Evolutionary conservation across 1,284 basidiomycete genomes (phyloP).

Genomic region (Agroathelia rolfsii): DNA sequence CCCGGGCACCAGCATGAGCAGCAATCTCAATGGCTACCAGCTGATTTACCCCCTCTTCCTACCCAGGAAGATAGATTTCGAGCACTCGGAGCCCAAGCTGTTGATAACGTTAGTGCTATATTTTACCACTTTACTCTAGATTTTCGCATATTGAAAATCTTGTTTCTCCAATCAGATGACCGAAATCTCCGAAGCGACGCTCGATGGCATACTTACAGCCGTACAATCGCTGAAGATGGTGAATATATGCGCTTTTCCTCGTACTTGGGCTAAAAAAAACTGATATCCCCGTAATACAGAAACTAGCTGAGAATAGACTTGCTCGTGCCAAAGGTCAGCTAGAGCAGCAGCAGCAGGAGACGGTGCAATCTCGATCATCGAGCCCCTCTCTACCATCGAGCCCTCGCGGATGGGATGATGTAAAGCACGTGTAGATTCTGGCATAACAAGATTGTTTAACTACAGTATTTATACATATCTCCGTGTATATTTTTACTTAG

Average conservation of each 20-base stretch:
- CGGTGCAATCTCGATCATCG: no score
- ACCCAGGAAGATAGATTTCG: constrained; percentile 31
- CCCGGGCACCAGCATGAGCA: constrained; percentile 16
- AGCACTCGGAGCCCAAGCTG: constrained; percentile 39
- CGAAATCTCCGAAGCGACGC: constrained; percentile 60
- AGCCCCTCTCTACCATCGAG: no score
- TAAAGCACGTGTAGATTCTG: no score
- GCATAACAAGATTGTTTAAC: no score
- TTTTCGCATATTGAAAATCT: constrained; percentile 3
- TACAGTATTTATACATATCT: no score
- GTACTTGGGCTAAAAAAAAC: background rate
- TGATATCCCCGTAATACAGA: constrained; percentile 28
- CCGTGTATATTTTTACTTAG: no score
- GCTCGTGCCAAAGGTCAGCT: constrained; percentile 47
- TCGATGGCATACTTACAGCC: constrained; percentile 46
- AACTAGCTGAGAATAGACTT: constrained; percentile 50
- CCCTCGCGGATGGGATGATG: no score
- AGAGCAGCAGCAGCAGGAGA: constrained; percentile 33
- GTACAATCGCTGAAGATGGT: constrained; percentile 55
- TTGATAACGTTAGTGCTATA: constrained; percentile 38
- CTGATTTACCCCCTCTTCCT: constrained; percentile 8
- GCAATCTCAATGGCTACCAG: constrained; percentile 26
- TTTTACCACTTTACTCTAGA: constrained; percentile 1
- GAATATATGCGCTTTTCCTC: constrained; percentile 16
- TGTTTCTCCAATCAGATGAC: constrained; percentile 31